Evolutionary conservation across 441 rosid species (phyloP).

Genomic region (Erysimum cheiri): DNA sequence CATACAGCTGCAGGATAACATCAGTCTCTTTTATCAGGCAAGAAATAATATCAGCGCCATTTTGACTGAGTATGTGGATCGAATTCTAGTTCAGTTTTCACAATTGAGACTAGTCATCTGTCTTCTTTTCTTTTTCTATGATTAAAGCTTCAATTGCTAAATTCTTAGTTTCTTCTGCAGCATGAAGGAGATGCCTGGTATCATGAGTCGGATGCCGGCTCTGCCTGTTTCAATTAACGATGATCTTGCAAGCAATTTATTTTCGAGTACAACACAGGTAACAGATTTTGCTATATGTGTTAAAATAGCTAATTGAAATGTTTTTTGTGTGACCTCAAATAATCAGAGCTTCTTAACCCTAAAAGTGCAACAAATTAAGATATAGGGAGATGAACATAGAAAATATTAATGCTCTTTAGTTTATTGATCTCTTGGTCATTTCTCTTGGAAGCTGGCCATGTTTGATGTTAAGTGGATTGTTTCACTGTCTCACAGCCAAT

Average conservation of each 20-base stretch:
- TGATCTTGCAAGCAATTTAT: conserved; percentile 71
- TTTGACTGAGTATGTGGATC: conserved; percentile 78
- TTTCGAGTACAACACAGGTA: conserved; percentile 73
- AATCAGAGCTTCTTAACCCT: conserved; percentile 3
- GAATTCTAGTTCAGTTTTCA: conserved; percentile 31
- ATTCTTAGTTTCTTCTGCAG: conserved; percentile 53
- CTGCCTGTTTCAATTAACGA: conserved; percentile 76
- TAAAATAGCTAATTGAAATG: background rate
- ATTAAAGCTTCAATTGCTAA: conserved; percentile 37
- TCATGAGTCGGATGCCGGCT: conserved; percentile 98
- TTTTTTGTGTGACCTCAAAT: conserved; percentile 11
- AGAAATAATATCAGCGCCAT: conserved; percentile 81
- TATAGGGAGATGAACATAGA: background rate
- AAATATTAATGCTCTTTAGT: conserved; percentile 11
- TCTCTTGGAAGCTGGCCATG: conserved; percentile 8
- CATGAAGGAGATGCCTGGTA: conserved; percentile 86
- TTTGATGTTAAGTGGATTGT: conserved; percentile 28
- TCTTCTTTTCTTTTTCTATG: conserved; percentile 25
- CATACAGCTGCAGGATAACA: conserved; percentile 91
- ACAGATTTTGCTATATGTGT: conserved; percentile 20
- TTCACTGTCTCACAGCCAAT: conserved; percentile 52
- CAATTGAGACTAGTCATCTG: conserved; percentile 9
- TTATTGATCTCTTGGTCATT: conserved; percentile 7
- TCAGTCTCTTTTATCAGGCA: conserved; percentile 68
- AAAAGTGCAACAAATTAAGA: background rate